Conservation (phyloP, 495 filamentous ascomycete species). For the Staphylotrichum longicolle region DNA sequence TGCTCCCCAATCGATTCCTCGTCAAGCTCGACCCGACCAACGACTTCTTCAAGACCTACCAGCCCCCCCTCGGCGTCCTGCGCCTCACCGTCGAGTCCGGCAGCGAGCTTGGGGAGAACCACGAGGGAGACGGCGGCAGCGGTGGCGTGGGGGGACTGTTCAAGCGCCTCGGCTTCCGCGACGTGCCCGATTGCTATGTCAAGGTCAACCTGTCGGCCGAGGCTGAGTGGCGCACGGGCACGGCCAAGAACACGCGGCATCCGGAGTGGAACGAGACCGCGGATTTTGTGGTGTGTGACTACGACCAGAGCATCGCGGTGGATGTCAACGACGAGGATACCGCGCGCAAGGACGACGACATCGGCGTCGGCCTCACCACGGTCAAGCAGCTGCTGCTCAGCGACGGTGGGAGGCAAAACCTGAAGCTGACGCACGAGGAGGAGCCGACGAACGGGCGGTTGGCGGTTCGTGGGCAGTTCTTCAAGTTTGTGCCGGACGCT, state of each 20-base stretch:
- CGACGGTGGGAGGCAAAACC: conserved; percentile 36
- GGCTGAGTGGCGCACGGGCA: conserved; percentile 36
- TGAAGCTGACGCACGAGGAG: conserved; percentile 36
- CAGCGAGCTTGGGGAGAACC: conserved; percentile 30
- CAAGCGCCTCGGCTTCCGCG: conserved; percentile 31
- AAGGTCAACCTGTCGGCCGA: conserved; percentile 42
- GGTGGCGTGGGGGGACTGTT: conserved; percentile 21
- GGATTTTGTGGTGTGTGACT: conserved; percentile 41
- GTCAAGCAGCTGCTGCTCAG: conserved; percentile 37
- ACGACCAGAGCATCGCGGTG: conserved; percentile 38
- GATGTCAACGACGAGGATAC: conserved; percentile 43
- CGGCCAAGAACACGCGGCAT: conserved; percentile 37
- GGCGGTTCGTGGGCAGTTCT: conserved; percentile 36
- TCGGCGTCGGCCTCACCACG: conserved; percentile 39
- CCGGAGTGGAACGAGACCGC: conserved; percentile 44
- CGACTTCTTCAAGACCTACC: conserved; percentile 46
- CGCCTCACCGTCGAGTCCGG: conserved; percentile 43
- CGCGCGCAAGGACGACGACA: conserved; percentile 37
- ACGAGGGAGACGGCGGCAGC: conserved; percentile 23
- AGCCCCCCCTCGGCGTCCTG: conserved; percentile 40
- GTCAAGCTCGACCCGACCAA: conserved; percentile 42
- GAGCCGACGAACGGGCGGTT: conserved; percentile 33
- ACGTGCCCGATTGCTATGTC: conserved; percentile 42
- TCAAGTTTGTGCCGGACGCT: conserved; percentile 34
- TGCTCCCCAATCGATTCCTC: conserved; percentile 46